phyloP scores from a whole-genome alignment of 306 rosid species.

The Urtica urens region DNA sequence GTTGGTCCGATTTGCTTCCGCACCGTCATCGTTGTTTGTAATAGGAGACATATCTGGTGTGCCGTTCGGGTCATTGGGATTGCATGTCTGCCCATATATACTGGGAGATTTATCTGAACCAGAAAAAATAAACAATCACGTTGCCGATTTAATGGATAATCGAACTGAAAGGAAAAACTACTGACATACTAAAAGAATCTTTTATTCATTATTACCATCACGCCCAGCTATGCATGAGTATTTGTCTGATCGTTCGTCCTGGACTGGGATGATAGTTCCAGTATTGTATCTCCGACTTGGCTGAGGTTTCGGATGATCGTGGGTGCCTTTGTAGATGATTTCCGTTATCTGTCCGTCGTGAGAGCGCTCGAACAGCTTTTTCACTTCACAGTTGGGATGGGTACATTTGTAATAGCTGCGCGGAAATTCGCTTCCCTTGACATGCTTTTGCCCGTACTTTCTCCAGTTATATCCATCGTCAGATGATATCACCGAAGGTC shows the following conservation, averaged over 20 bases:
- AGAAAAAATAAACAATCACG: slow-evolving; percentile 13
- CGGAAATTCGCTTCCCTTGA: slow-evolving; percentile 95
- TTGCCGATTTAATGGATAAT: too few relatives aligned
- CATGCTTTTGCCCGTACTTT: slow-evolving; percentile 91
- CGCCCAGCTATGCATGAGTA: slow-evolving; percentile 43
- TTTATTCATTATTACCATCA: slow-evolving; percentile 52
- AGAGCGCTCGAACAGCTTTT: slow-evolving; percentile 86
- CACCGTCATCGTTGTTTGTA: slow-evolving; percentile 40
- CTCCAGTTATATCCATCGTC: slow-evolving; percentile 98
- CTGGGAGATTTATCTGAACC: slow-evolving; percentile 50
- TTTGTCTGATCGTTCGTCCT: slow-evolving; percentile 64
- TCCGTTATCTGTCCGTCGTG: slow-evolving; percentile 92
- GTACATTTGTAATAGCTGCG: slow-evolving; percentile 99
- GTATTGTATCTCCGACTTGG: slow-evolving; percentile 70
- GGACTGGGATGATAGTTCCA: slow-evolving; percentile 42
- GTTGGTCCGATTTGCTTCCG: slow-evolving; percentile 41
- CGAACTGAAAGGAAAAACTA: too few relatives aligned
- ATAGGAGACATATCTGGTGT: slow-evolving; percentile 46
- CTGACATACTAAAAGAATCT: too few relatives aligned
- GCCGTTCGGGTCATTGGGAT: slow-evolving; percentile 44
- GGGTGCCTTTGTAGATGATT: slow-evolving; percentile 89
- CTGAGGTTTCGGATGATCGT: slow-evolving; percentile 96
- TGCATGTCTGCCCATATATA: slow-evolving; percentile 42
- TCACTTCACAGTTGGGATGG: slow-evolving; percentile 96
- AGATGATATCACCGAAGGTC: slow-evolving; percentile 40